phyloP scores from a whole-genome alignment of 805 yeast genomes.

The Ogataea kodamae region DNA sequence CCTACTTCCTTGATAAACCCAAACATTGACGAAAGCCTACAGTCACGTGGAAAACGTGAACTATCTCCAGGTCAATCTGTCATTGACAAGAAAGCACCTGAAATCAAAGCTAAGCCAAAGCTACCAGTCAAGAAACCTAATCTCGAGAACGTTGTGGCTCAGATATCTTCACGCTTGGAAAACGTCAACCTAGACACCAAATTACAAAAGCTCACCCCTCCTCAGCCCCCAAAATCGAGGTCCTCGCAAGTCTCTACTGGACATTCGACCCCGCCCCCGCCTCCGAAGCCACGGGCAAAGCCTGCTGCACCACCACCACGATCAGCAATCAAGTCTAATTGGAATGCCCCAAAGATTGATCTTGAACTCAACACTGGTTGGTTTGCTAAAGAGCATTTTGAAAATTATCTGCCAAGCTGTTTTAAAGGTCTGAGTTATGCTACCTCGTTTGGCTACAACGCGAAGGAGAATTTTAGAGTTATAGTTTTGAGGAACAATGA shows the following conservation, averaged over 20 bases:
- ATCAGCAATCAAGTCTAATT: conserved; percentile 17
- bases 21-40: too few relatives aligned
- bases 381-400: conserved; percentile 37
- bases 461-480: conserved; percentile 30
- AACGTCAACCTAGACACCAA: conserved; percentile 13
- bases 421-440: conserved; percentile 37
- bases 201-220: conserved; percentile 9
- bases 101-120: conserved; percentile 15
- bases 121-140: conserved; percentile 7
- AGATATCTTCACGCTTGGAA: conserved; percentile 8
- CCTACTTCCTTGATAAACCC: conserved; percentile 6
- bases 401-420: conserved; percentile 34
- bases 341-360: conserved; percentile 38
- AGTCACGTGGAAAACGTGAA: too few relatives aligned
- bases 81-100: background rate
- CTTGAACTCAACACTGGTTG: conserved; percentile 44
- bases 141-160: conserved; percentile 1
- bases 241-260: conserved; percentile 17
- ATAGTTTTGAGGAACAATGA: conserved; percentile 41
- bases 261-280: conserved; percentile 13
- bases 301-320: conserved; percentile 18
- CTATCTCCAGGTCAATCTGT: conserved; percentile 1
- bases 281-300: conserved; percentile 12
- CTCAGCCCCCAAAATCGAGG: conserved; percentile 35
- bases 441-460: conserved; percentile 29